Percentiles rank a stretch among this genome's conserved stretches.
Evolutionary conservation across 2,329 filamentous ascomycete genomes (phyloP).

Genomic region (Diaporthe citri): DNA sequence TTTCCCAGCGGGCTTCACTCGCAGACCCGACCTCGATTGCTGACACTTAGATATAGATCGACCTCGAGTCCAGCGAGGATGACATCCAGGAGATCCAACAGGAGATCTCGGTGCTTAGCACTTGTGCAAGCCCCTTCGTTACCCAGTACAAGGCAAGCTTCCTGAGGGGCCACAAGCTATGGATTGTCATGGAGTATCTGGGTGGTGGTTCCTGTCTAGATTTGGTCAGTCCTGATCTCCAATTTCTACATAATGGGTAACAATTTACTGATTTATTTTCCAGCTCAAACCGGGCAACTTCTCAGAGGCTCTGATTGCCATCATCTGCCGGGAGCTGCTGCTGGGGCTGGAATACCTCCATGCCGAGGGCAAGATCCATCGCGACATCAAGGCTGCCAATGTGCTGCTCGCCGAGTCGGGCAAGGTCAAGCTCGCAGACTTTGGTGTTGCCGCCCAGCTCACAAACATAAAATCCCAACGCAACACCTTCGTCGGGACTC

Average conservation of each 20-base stretch:
- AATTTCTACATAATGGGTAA: neutral
- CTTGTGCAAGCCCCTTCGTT: slow-evolving; percentile 92
- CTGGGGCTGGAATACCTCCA: slow-evolving; percentile 94
- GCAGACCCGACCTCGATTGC: slow-evolving; percentile 25
- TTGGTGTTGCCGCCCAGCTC: slow-evolving; percentile 95
- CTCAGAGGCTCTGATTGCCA: slow-evolving; percentile 89
- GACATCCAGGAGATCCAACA: slow-evolving; percentile 98
- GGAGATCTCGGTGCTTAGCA: slow-evolving; percentile 94
- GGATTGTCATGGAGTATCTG: slow-evolving; percentile 99
- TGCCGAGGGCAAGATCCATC: slow-evolving; percentile 92
- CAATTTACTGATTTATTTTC: slow-evolving; percentile 44
- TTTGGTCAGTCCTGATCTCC: slow-evolving; percentile 69
- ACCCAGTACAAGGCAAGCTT: slow-evolving; percentile 98
- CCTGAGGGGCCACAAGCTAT: slow-evolving; percentile 94
- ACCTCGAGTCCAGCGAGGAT: slow-evolving; percentile 98
- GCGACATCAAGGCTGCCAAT: slow-evolving; percentile 97
- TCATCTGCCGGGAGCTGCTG: slow-evolving; percentile 92
- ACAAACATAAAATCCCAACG: slow-evolving; percentile 98
- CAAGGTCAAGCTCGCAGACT: slow-evolving; percentile 96
- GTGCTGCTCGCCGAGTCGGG: slow-evolving; percentile 91
- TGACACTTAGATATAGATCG: slow-evolving; percentile 74
- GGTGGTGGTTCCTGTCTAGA: slow-evolving; percentile 96
- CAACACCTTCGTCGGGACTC: slow-evolving; percentile 97
- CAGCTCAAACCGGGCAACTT: slow-evolving; percentile 92
- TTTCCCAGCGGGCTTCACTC: neutral